Conservation (phyloP, 768 basidiomycete genomes). For the Rhodocollybia butyracea region DNA sequence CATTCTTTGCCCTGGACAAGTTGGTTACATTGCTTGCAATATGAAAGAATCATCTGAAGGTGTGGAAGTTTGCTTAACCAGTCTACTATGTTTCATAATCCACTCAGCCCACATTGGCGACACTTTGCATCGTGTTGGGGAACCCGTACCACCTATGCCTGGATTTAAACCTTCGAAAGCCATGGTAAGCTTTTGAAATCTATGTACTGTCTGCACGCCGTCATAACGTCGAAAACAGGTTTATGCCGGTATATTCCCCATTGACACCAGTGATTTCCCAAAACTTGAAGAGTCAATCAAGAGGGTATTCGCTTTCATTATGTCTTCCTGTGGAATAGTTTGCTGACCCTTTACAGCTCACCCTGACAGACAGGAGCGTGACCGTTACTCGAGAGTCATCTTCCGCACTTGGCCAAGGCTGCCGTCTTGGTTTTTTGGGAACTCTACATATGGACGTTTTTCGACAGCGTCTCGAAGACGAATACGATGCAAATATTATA, state of each 20-base stretch:
- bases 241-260: conserved; percentile 91
- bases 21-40: conserved; percentile 89
- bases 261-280: conserved; percentile 86
- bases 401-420: conserved; percentile 91
- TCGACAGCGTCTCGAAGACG: conserved; percentile 94
- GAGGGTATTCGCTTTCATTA: conserved; percentile 48
- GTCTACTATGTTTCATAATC: not conserved
- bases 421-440: conserved; percentile 91
- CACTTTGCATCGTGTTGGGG: conserved; percentile 77
- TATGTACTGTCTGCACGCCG: conserved; percentile 4
- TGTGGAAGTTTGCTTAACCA: conserved; percentile 23
- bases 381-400: conserved; percentile 91
- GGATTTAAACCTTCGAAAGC: conserved; percentile 91
- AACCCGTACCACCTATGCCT: conserved; percentile 76
- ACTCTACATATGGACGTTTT: conserved; percentile 97
- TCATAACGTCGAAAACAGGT: conserved; percentile 47
- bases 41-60: conserved; percentile 98
- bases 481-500: conserved; percentile 92
- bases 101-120: conserved; percentile 86
- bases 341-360: conserved; percentile 47
- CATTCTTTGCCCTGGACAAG: conserved; percentile 72
- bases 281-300: conserved; percentile 97
- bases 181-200: conserved; percentile 65
- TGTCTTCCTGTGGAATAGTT: conserved; percentile 7
- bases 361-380: conserved; percentile 84